phyloP scores from a whole-genome alignment of 2,329 filamentous ascomycete genomes.

The Aspergillus spinulosporus region DNA sequence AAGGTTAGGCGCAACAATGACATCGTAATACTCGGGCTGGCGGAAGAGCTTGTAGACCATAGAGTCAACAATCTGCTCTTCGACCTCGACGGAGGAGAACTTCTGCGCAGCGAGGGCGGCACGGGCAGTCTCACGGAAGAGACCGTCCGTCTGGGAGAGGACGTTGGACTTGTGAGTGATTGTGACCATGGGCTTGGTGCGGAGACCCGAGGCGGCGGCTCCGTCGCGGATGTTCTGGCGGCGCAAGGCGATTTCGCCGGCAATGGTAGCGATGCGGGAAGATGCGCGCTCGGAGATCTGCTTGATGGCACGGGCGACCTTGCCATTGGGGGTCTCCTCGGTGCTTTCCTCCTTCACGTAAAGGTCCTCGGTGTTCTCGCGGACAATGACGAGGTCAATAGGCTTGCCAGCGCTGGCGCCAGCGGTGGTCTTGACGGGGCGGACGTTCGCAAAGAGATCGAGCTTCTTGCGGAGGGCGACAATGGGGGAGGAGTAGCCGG shows the following conservation, averaged over 20 bases:
- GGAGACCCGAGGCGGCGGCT: conserved; percentile 50
- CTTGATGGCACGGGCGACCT: conserved; percentile 96
- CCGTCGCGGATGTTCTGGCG: conserved; percentile 75
- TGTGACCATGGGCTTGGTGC: conserved; percentile 74
- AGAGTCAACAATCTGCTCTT: conserved; percentile 98
- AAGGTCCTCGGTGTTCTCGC: conserved; percentile 97
- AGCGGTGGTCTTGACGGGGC: conserved; percentile 83
- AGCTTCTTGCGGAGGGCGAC: conserved; percentile 94
- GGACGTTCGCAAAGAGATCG: conserved; percentile 94
- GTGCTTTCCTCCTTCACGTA: conserved; percentile 97
- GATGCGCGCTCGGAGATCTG: conserved; percentile 86
- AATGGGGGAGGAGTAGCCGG: conserved; percentile 95
- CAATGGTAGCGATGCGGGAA: conserved; percentile 85
- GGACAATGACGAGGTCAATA: conserved; percentile 96
- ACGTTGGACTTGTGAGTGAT: conserved; percentile 99
- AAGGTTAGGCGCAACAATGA: conserved; percentile 95
- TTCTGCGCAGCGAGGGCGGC: conserved; percentile 66
- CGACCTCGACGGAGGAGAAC: conserved; percentile 68
- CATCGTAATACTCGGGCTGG: conserved; percentile 91
- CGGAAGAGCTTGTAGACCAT: conserved; percentile 99
- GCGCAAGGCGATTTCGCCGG: conserved; percentile 88
- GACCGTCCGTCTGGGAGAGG: conserved; percentile 89
- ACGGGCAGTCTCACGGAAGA: conserved; percentile 82
- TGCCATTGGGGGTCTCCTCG: conserved; percentile 67
- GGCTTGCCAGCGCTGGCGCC: conserved; percentile 52